Conservation (phyloP, 768 basidiomycete genomes). For the Epithele typhae region DNA sequence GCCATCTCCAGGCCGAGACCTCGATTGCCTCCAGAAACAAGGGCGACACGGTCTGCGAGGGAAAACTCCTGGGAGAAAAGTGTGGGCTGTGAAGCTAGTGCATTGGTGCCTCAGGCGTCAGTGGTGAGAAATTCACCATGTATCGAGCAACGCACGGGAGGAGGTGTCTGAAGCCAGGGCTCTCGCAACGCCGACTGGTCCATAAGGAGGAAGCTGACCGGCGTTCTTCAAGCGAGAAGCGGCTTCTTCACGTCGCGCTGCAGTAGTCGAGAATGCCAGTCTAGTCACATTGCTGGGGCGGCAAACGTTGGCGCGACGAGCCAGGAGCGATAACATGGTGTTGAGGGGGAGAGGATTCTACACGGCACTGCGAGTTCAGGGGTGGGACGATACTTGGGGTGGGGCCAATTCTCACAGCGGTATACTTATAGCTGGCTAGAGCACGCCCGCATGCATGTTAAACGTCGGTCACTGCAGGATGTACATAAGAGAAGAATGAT, state of each 20-base stretch:
- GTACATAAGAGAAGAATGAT: too few relatives aligned
- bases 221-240: conserved; percentile 20
- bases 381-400: too few relatives aligned
- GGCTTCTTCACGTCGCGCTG: not conserved
- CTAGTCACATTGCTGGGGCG: too few relatives aligned
- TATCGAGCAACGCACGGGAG: conserved; percentile 43
- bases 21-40: conserved; percentile 38
- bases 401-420: too few relatives aligned
- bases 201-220: conserved; percentile 45
- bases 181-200: conserved; percentile 59
- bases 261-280: conserved; percentile 16
- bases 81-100: conserved; percentile 18
- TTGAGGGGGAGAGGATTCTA: too few relatives aligned
- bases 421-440: too few relatives aligned
- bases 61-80: conserved; percentile 26
- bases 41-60: conserved; percentile 30
- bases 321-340: too few relatives aligned
- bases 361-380: too few relatives aligned
- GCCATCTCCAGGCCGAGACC: conserved; percentile 85
- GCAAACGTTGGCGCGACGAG: too few relatives aligned
- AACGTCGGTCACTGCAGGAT: too few relatives aligned
- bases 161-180: conserved; percentile 44
- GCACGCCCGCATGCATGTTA: too few relatives aligned
- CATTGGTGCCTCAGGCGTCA: not conserved
- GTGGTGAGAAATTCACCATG: not conserved